Conservation (phyloP, 1,284 basidiomycete genomes). For the Kwoniella shivajii region DNA sequence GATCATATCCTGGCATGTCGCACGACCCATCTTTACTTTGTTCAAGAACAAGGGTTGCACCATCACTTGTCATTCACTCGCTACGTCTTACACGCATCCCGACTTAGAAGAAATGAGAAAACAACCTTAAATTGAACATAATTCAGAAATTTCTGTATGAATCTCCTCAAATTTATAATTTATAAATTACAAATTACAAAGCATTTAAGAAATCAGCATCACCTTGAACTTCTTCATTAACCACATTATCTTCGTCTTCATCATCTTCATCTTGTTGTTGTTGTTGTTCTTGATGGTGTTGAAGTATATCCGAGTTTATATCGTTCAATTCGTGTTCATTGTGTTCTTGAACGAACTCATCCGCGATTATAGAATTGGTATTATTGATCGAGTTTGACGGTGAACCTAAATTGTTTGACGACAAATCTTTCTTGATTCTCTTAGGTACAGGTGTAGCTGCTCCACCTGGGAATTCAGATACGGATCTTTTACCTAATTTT, state of each 20-base stretch:
- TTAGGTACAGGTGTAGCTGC: conserved; percentile 46
- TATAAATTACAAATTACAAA: no score
- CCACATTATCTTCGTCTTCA: conserved; percentile 4
- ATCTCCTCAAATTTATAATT: no score
- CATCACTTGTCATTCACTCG: no score
- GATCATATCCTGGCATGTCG: no score
- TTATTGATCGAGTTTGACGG: background rate
- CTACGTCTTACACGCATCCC: no score
- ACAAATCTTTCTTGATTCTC: conserved; percentile 8
- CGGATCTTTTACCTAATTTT: conserved; percentile 39
- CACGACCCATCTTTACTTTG: no score
- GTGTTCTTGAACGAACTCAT: background rate
- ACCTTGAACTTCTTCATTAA: conserved; percentile 18
- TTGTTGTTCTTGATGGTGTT: background rate
- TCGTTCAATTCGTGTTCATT: background rate
- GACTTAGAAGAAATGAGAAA: no score
- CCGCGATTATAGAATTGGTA: no score
- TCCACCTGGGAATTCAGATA: conserved; percentile 41
- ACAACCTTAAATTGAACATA: no score
- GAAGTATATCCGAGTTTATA: background rate
- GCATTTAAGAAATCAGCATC: conserved; percentile 21
- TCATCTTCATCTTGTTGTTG: background rate
- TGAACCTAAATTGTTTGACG: background rate
- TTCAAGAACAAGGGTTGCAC: no score
- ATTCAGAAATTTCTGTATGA: no score